Conservation (phyloP, 148 eudicot genomes). For the Heliosperma pusillum region DNA sequence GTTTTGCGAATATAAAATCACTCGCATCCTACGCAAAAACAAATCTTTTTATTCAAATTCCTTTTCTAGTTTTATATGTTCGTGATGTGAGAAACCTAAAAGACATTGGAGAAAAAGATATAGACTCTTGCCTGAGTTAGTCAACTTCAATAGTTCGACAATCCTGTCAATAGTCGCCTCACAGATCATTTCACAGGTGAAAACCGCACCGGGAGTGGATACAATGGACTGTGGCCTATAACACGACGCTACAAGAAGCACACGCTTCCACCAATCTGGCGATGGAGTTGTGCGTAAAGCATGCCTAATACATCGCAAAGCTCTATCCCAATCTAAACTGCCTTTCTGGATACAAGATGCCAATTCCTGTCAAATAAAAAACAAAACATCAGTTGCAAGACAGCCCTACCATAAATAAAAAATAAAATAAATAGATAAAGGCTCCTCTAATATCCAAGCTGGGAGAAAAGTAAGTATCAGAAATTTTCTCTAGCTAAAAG, state of each 20-base stretch:
- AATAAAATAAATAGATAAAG: too few species aligned
- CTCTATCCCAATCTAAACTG: constrained; percentile 97
- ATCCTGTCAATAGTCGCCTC: constrained; percentile 93
- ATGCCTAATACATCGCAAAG: constrained; percentile 86
- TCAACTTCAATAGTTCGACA: constrained; percentile 80
- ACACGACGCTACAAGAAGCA: constrained; percentile 81
- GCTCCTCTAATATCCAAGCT: not conserved
- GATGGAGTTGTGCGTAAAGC: constrained; percentile 93
- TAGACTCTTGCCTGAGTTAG: constrained; percentile 72
- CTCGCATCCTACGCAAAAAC: not conserved
- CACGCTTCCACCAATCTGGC: constrained; percentile 99
- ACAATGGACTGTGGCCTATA: constrained; percentile 52
- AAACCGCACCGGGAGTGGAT: constrained; percentile 87
- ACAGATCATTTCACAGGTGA: constrained; percentile 90
- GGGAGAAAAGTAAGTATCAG: not conserved
- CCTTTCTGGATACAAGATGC: constrained; percentile 88
- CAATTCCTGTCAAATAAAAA: constrained; percentile 54
- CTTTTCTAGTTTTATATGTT: not conserved
- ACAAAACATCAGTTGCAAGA: constrained; percentile 1
- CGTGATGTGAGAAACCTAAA: not conserved
- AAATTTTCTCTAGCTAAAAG: not conserved
- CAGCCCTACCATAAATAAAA: not conserved
- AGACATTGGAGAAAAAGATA: not conserved
- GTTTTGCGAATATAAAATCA: not conserved
- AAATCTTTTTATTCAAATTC: not conserved